Evolutionary conservation across 768 basidiomycete genomes (phyloP), one percentile per base, ranked within the genome.

Genomic region (Leucosporidium scottii): DNA sequence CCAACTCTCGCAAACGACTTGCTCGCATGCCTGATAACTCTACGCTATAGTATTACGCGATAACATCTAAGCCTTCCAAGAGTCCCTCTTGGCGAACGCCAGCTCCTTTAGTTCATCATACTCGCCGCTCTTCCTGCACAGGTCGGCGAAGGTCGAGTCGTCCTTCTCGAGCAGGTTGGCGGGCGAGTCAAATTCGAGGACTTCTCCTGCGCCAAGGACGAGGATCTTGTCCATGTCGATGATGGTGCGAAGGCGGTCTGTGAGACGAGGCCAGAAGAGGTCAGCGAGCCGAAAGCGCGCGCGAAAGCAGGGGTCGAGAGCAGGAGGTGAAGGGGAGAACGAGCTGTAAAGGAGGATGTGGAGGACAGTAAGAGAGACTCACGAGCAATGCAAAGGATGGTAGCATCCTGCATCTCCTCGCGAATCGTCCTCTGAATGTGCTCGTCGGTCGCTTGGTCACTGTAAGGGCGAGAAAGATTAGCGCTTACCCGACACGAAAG

Each of bases 331-430:
- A 25, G 8, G 23, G 36, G n/a, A n/a, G n/a, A n/a, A n/a, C 39
- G 13, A 59, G 27, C 27, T 10, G 30, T 31, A 12, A 36, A 4
- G n/a, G 21, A 39, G 31, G 58, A 10, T 10, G 34, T 4, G 31
- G 28, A 44, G 15, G 39, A 15, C 8, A 44, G 39, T 12, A 8
- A 44, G 39, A 20, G 55, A 44, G 55, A 65, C 20, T 88, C 81
- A 79, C 91, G 90, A 5, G 91, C 91, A 65, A 92, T 91, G 13
- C 89, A 90, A 48, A 93, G 83, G 25, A 92, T 86, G 25, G 90
- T 86, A 0, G 87, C 84, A 17, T 83, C 82, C 1, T 81, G 77
- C 61, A 92, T 83, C 76, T 89, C 87, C 73, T 87, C 85, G 34
- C 87, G 83, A 44, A 90, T 85, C 0, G 87, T 89, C 48, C 79